Evolutionary conservation across 2,329 filamentous ascomycete genomes (phyloP).

Genomic region (Fusarium phyllophilum): DNA sequence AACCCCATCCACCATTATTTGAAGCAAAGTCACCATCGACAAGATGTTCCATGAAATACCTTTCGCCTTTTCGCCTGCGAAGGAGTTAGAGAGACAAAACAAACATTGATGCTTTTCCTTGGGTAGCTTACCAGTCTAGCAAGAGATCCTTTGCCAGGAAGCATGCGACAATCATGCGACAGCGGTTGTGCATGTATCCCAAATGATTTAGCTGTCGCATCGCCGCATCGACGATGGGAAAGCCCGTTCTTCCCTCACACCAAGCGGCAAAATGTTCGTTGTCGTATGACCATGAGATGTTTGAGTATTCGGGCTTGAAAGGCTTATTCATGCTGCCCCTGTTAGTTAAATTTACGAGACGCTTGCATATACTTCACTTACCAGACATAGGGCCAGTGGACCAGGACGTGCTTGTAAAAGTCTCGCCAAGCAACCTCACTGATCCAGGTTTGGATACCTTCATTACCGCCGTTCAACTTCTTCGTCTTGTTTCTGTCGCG

Average conservation of each 20-base stretch:
- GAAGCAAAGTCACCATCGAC: slow-evolving; percentile 84
- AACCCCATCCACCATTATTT: slow-evolving; percentile 74
- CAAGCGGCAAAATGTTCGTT: slow-evolving; percentile 75
- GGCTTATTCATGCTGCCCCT: slow-evolving; percentile 64
- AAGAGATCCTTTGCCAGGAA: slow-evolving; percentile 84
- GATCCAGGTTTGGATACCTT: slow-evolving; percentile 79
- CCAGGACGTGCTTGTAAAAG: slow-evolving; percentile 88
- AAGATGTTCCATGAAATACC: slow-evolving; percentile 83
- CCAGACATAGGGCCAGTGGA: slow-evolving; percentile 86
- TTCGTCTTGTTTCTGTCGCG: slow-evolving; percentile 70
- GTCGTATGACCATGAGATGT: slow-evolving; percentile 85
- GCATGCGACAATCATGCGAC: slow-evolving; percentile 84
- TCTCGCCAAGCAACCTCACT: slow-evolving; percentile 87
- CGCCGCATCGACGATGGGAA: slow-evolving; percentile 85
- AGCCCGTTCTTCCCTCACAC: slow-evolving; percentile 79
- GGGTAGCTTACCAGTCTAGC: slow-evolving; percentile 69
- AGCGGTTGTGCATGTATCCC: slow-evolving; percentile 87
- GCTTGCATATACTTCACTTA: slow-evolving; percentile 48
- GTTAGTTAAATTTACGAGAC: not conserved
- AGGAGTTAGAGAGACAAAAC: not conserved
- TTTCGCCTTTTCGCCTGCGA: slow-evolving; percentile 75
- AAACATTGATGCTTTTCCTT: not conserved
- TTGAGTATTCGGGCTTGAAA: slow-evolving; percentile 83
- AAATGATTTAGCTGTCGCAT: slow-evolving; percentile 79
- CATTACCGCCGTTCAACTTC: slow-evolving; percentile 72